Conservation (phyloP, 176 grass and related monocot species). For the Poa pratensis region DNA sequence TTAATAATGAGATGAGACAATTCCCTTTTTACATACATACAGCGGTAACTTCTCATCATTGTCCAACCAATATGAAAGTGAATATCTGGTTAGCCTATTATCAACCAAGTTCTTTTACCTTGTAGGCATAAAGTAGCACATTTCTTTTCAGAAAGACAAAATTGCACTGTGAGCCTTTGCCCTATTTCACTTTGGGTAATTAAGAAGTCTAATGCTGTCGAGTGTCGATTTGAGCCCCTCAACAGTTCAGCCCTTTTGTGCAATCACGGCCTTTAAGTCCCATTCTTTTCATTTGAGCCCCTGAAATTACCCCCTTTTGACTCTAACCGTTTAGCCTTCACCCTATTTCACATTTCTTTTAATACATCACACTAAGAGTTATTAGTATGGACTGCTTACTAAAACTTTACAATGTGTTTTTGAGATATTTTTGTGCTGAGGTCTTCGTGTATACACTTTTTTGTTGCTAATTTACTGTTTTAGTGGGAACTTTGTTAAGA, state of each 20-base stretch:
- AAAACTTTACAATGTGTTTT: not conserved
- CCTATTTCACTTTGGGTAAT: not conserved
- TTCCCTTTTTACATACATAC: not conserved
- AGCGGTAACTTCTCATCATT: not conserved
- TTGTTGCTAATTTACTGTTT: not conserved
- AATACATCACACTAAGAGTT: too few relatives aligned
- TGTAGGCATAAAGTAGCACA: slow-evolving; percentile 2
- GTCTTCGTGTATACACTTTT: not conserved
- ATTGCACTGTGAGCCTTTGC: not conserved
- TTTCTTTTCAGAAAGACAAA: slow-evolving; percentile 1
- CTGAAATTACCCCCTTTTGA: not conserved
- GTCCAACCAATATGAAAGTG: not conserved
- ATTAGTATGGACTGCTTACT: not conserved
- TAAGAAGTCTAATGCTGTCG: slow-evolving; percentile 1
- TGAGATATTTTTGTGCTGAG: not conserved
- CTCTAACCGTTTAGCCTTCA: not conserved
- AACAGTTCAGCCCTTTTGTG: not conserved
- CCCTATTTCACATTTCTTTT: not conserved
- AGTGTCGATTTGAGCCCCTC: not conserved
- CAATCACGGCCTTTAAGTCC: not conserved
- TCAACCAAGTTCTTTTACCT: slow-evolving; percentile 3
- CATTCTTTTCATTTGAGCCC: not conserved
- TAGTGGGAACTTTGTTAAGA: not conserved
- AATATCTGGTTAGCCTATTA: not conserved
- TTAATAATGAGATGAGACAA: not conserved